Evolutionary conservation across 176 grass and related monocot species (phyloP).

Genomic region (Alopecurus myosuroides): DNA sequence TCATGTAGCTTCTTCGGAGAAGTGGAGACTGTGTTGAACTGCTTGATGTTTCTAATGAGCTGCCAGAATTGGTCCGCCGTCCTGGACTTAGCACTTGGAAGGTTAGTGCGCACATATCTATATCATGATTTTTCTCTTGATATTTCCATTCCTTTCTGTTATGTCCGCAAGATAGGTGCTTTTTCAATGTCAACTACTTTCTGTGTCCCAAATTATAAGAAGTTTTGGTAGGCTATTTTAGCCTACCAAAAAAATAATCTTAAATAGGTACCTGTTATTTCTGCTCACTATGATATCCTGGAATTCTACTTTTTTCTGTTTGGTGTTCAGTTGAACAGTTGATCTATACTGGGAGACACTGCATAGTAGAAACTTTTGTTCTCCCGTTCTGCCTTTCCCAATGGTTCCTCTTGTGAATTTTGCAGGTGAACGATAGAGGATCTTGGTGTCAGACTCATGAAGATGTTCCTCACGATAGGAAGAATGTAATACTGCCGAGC

Average conservation of each 20-base stretch:
- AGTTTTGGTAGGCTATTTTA: too few relatives aligned
- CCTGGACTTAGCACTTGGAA: constrained; percentile 85
- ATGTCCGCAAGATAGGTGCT: neutral
- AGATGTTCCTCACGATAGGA: constrained; percentile 62
- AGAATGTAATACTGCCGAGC: constrained; percentile 63
- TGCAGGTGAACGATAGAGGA: constrained; percentile 74
- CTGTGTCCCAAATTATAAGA: too few relatives aligned
- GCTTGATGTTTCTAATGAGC: constrained; percentile 78
- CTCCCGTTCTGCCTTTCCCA: constrained; percentile 7
- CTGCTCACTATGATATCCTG: neutral
- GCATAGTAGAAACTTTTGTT: neutral
- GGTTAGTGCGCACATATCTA: constrained; percentile 41
- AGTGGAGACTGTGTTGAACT: constrained; percentile 72
- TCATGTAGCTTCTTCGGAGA: constrained; percentile 79
- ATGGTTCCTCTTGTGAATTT: constrained; percentile 7
- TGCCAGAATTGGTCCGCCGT: constrained; percentile 63
- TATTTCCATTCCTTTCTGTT: neutral
- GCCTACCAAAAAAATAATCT: too few relatives aligned
- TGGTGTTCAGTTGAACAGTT: neutral
- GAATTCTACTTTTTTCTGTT: neutral
- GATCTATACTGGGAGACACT: neutral
- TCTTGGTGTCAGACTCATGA: constrained; percentile 64
- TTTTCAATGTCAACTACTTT: neutral
- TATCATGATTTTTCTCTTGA: constrained; percentile 4
- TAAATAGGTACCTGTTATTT: neutral